Conservation (phyloP, 352 stramenopile species). For the Globisporangium takayamanum region DNA sequence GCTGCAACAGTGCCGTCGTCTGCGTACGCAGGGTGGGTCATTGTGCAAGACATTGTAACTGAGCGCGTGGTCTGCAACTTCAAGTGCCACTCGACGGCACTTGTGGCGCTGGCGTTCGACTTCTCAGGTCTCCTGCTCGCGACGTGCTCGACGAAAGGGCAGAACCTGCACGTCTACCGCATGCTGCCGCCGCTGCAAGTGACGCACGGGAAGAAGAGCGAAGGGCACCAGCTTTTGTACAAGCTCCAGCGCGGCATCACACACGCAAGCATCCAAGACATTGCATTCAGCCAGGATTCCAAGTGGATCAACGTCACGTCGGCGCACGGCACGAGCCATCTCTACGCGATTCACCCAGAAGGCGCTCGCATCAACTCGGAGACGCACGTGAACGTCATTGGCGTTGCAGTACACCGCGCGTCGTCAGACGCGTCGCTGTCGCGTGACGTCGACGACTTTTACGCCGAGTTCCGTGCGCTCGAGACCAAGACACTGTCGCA, state of each 20-base stretch:
- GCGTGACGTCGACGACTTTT: conserved; percentile 69
- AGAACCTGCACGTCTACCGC: conserved; percentile 83
- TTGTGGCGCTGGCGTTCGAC: conserved; percentile 75
- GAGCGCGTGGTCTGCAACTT: conserved; percentile 68
- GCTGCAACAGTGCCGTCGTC: conserved; percentile 8
- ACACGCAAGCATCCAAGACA: conserved; percentile 74
- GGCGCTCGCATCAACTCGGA: conserved; percentile 60
- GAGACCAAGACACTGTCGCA: conserved; percentile 62
- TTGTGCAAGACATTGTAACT: conserved; percentile 61
- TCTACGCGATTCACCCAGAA: conserved; percentile 78
- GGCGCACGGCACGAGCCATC: conserved; percentile 76
- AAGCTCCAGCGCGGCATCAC: conserved; percentile 86
- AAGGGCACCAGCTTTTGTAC: conserved; percentile 61
- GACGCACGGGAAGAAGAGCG: conserved; percentile 3
- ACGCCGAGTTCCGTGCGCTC: conserved; percentile 49
- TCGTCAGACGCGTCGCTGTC: conserved; percentile 10
- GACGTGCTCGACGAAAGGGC: conserved; percentile 76
- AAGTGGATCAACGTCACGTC: conserved; percentile 87
- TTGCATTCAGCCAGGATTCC: conserved; percentile 74
- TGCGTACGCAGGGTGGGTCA: conserved; percentile 46
- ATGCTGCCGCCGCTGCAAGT: conserved; percentile 52
- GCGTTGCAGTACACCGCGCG: conserved; percentile 11
- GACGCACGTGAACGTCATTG: conserved; percentile 47
- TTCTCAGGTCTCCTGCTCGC: conserved; percentile 67
- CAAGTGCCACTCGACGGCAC: conserved; percentile 60